Evolutionary conservation across 2,329 filamentous ascomycete genomes (phyloP).

Genomic region (Cryphonectria naterciae): DNA sequence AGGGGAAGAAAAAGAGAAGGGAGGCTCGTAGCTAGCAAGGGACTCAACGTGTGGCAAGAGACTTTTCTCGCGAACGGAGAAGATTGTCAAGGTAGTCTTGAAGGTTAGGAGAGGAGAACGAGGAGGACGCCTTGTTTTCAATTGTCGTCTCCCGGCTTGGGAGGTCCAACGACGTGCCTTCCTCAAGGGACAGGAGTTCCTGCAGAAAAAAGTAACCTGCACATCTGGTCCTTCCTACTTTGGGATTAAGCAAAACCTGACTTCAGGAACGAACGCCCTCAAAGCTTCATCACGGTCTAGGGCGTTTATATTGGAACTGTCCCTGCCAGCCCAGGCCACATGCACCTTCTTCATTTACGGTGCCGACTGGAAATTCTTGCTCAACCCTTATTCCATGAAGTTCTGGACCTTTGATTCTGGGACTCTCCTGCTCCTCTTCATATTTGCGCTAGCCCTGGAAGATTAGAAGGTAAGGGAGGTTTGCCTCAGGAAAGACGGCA

Average conservation of each 20-base stretch:
- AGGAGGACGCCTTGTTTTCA: background rate
- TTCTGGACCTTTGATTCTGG: background rate
- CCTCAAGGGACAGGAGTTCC: background rate
- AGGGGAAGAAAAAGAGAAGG: background rate
- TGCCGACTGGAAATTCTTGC: background rate
- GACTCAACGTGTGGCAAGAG: background rate
- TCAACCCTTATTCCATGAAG: background rate
- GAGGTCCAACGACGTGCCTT: background rate
- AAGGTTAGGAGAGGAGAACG: no score
- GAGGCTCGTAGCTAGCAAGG: conserved; percentile 7
- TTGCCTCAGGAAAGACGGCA: background rate
- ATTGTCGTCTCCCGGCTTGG: background rate
- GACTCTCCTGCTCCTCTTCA: background rate
- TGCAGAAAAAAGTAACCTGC: background rate
- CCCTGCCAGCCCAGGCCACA: background rate
- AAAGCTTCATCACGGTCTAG: background rate
- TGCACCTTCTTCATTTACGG: background rate
- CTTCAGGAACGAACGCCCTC: background rate
- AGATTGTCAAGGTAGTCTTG: background rate
- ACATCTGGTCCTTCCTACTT: conserved; percentile 8
- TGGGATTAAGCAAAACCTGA: background rate
- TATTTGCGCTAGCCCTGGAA: background rate
- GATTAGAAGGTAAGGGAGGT: background rate
- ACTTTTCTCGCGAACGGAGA: background rate
- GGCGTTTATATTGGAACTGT: background rate